Evolutionary conservation across 2,329 filamentous ascomycete species (phyloP), one percentile per base, ranked within the genome.

Genomic region (Chrysoporthe cubensis): DNA sequence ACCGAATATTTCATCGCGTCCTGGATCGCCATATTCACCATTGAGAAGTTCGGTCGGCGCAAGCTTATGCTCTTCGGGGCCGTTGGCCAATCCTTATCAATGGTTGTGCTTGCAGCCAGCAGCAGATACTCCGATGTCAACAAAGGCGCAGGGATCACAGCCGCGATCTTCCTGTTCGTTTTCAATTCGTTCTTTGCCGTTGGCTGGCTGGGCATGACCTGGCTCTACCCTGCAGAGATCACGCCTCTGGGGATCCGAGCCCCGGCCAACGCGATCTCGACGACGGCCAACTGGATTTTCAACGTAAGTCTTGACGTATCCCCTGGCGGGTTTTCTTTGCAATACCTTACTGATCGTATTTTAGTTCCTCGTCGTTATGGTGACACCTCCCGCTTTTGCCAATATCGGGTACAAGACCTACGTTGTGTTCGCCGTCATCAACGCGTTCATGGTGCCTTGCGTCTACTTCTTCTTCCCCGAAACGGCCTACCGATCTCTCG

Each of bases 341-440:
- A 9, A 18, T 4, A 34, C 11, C 7, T 7, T 46, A 1, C 46
- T 61, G 34, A 60, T 43, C 2, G 84, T 87, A 62, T 88, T 88
- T 75, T 89, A 90, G 75, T 88, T 88, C 74, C 74, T 88, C 71
- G 83, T 89, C 48, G 87, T 90, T 63, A 88, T 89, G 83, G 84
- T 89, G 70, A 89, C 87, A 0, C 87, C 87, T 0, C 79, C 88
- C 2, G 82, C 85, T 1, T 87, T 89, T 70, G 78, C 83, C 66
- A 85, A 79, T 66, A 90, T 90, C 69, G 76, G 78, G 14, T 85
- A 87, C 78, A 80, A 86, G 72, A 90, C 88, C 0, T 90, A 90
- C 76, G 85, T 87, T 72, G 86, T 91, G 71, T 91, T 91, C 73
- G 88, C 88, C 13, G 83, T 88, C 62, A 88, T 90, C 78, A 90